Percentiles rank a stretch among this genome's conserved stretches.
phyloP scores from a whole-genome alignment of 257 asterid genomes.

The Handroanthus guayacan region DNA sequence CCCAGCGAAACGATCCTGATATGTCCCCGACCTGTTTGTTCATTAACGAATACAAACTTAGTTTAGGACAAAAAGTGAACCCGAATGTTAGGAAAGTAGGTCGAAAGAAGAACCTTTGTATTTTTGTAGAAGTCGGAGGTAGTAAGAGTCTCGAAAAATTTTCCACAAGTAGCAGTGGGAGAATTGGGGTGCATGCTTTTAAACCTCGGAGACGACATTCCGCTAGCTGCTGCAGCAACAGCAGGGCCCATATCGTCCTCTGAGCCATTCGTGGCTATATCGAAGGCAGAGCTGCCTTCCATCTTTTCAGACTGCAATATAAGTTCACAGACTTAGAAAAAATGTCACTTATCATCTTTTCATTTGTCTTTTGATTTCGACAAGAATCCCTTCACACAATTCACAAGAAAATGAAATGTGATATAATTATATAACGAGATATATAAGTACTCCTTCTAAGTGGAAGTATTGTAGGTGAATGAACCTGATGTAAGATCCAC shows the following conservation, averaged over 20 bases:
- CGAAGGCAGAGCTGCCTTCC: slow-evolving; percentile 59
- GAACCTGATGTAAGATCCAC: slow-evolving; percentile 95
- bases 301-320: slow-evolving; percentile 80
- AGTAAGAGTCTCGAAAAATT: slow-evolving; percentile 84
- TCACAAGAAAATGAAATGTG: slow-evolving; percentile 21
- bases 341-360: neutral
- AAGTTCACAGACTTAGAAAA: neutral
- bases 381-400: neutral
- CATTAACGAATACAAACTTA: slow-evolving; percentile 16
- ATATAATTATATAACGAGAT: slow-evolving; percentile 6
- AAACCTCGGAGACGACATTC: slow-evolving; percentile 90
- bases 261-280: slow-evolving; percentile 39
- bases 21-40: slow-evolving; percentile 84
- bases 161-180: slow-evolving; percentile 85
- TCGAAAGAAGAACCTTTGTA: slow-evolving; percentile 64
- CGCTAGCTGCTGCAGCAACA: slow-evolving; percentile 77
- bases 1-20: slow-evolving; percentile 98
- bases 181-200: slow-evolving; percentile 87
- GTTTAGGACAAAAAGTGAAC: neutral
- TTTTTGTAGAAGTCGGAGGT: slow-evolving; percentile 87
- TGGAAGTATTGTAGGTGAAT: slow-evolving; percentile 17
- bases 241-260: slow-evolving; percentile 68
- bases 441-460: neutral
- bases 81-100: neutral
- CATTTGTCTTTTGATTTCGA: neutral